Base-by-base conservation (phyloP, 2,329 filamentous ascomycete species). In the Penicillium nordicum region DNA sequence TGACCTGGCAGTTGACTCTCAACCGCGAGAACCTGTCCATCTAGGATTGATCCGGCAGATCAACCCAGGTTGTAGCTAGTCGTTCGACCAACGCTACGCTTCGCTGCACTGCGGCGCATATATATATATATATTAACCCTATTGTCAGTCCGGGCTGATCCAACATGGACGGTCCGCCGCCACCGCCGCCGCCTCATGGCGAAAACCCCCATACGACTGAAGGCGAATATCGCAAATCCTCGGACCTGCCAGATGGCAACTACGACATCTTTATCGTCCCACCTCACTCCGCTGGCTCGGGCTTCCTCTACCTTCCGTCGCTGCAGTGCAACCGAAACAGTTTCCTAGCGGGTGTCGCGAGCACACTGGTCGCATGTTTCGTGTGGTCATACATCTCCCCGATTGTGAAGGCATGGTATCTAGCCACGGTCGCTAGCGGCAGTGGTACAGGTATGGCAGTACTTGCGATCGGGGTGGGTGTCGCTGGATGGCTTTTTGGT, bases 201-300 rank as follows among this genome's bases (percentile, higher is more conserved):
- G 82, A 86, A 69, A 88, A 86, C 64, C 89, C 90, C 48, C 87
- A 87, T 72, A 84, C 84, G 21, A 81, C 84, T 50, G 81, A 84
- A 37, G 79, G 80, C 27, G 72, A 73, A 58, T 76, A 77, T 55
- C 73, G 74, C 55, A 76, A 72, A 59, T 66, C 72, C 7, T 74
- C 74, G 50, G 88, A 89, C 55, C 79, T 97, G 46, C 93, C 93
- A 3, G 82, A 89, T 1, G 92, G 93, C 53, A 95, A 94, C 72
- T 97, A 96, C 76, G 93, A 97, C 78, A 96, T 97, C 71, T 97
- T 97, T 78, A 88, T 97, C 72, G 92, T 97, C 68, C 93, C 93
- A 8, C 90, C 92, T 45, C 92, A 96, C 74, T 93, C 92, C 11
- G 83, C 92, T 7, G 93, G 93, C 51, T 85, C 87, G 0, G 93